Conservation (phyloP, 768 basidiomycete genomes). For the Auricularia heimuer region DNA sequence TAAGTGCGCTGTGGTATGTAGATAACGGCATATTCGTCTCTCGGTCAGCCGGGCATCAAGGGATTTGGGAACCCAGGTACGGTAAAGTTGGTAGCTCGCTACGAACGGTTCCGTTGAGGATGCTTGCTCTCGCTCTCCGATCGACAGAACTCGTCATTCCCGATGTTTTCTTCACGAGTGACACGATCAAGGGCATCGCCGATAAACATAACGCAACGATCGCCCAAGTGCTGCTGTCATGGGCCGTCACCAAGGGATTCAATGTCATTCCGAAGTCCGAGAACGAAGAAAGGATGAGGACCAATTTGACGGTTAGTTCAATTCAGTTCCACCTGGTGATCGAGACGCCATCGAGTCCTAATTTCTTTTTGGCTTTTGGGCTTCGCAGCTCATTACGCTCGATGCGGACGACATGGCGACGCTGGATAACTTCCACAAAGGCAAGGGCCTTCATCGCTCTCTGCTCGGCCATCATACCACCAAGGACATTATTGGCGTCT, state of each 20-base stretch:
- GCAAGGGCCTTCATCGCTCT: background rate
- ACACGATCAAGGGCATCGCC: background rate
- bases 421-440: background rate
- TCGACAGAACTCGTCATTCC: background rate
- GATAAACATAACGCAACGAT: background rate
- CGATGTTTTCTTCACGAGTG: background rate
- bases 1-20: too few relatives aligned
- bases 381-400: background rate
- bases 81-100: too few relatives aligned
- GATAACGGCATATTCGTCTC: constrained; percentile 69
- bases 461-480: background rate
- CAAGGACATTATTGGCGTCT: background rate
- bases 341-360: too few relatives aligned
- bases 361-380: too few relatives aligned
- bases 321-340: background rate
- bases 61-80: background rate
- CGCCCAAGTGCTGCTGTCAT: background rate
- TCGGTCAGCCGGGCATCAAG: constrained; percentile 26
- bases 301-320: background rate
- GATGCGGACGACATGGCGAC: background rate
- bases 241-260: background rate
- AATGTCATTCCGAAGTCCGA: constrained; percentile 1
- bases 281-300: background rate
- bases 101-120: too few relatives aligned
- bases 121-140: too few relatives aligned